These are phyloP conservation scores for Solanum ossicruentum DNA, from an alignment of 257 asterid genomes.

Conservation along the genomic window DNA sequence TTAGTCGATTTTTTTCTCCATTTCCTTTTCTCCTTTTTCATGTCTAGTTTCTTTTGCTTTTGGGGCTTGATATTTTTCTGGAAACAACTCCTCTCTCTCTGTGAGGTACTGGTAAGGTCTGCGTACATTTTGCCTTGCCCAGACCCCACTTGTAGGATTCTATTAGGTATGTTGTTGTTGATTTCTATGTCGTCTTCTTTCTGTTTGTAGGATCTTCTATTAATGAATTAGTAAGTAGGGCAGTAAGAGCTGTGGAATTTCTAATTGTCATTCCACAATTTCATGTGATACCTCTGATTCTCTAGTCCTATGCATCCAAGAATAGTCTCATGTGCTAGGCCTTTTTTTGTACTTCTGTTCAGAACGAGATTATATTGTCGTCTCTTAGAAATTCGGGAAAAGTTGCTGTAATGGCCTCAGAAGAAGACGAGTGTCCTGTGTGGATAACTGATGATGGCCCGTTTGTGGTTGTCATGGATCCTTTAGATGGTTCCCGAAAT, in stretches of 20 bases:
- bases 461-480: constrained; percentile 78
- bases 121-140: too few species aligned
- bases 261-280: not conserved
- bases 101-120: too few species aligned
- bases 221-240: not conserved
- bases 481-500: constrained; percentile 85
- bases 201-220: not conserved
- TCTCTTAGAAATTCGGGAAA: constrained; percentile 69
- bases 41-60: too few species aligned
- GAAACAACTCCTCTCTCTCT: too few species aligned
- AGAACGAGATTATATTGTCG: constrained; percentile 78
- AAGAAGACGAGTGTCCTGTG: constrained; percentile 85
- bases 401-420: constrained; percentile 94
- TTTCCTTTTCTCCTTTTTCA: too few species aligned
- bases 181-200: too few species aligned
- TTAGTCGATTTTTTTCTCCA: too few species aligned
- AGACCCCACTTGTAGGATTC: too few species aligned
- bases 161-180: too few species aligned
- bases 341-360: constrained; percentile 2
- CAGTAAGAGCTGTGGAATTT: not conserved
- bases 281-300: not conserved
- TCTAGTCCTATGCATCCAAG: not conserved
- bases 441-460: constrained; percentile 84
- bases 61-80: too few species aligned
- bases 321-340: not conserved